Evolutionary conservation across 208 protist species (phyloP).

Genomic region (Leishmania lainsoni): DNA sequence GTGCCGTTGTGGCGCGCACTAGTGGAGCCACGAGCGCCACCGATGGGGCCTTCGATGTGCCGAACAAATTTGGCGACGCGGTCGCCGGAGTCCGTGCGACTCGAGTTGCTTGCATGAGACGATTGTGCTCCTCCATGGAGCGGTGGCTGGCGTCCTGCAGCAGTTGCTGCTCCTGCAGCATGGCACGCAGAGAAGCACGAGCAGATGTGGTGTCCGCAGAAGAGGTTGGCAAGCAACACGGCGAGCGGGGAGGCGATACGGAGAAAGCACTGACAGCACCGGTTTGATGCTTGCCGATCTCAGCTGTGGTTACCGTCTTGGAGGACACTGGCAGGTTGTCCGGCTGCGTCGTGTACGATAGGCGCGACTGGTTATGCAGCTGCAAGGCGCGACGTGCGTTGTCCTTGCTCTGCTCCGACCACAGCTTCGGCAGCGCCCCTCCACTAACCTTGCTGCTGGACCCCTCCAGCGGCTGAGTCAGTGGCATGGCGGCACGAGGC

Average conservation of each 20-base stretch:
- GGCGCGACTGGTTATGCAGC: slow-evolving; percentile 22
- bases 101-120: slow-evolving; percentile 37
- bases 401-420: slow-evolving; percentile 37
- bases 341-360: slow-evolving; percentile 19
- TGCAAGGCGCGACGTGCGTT: slow-evolving; percentile 33
- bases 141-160: slow-evolving; percentile 45
- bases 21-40: background rate
- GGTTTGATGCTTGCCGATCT: background rate
- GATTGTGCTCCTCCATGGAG: slow-evolving; percentile 45
- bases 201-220: background rate
- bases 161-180: slow-evolving; percentile 66
- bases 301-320: background rate
- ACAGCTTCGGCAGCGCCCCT: slow-evolving; percentile 14
- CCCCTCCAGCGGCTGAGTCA: background rate
- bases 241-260: background rate
- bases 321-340: background rate
- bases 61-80: background rate
- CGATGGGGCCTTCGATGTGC: slow-evolving; percentile 3
- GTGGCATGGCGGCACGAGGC: background rate
- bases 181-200: slow-evolving; percentile 47
- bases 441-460: background rate
- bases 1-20: background rate
- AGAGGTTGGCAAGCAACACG: background rate
- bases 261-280: background rate
- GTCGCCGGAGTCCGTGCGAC: background rate